These are phyloP conservation scores for Plasmodium yoelii DNA, from an alignment of 169 alveolate genomes.

Conservation along the genomic window DNA sequence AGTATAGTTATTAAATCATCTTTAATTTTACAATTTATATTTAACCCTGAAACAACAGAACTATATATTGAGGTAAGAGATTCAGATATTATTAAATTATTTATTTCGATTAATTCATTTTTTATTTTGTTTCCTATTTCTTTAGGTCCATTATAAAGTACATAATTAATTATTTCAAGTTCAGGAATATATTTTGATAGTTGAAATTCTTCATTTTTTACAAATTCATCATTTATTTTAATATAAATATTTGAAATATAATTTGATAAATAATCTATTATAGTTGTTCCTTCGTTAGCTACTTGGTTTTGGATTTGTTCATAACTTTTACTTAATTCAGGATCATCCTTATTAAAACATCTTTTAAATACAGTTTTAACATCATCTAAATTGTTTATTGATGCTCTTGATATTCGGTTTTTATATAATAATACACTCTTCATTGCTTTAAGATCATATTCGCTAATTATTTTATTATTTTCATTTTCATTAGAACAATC, in stretches of 20 bases:
- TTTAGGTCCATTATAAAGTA: slow-evolving; percentile 3
- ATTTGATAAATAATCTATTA: slow-evolving; percentile 9
- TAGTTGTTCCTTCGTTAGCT: slow-evolving; percentile 1
- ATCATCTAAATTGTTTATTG: slow-evolving; percentile 11
- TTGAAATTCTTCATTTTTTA: slow-evolving; percentile 27
- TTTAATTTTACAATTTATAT: slow-evolving; percentile 54
- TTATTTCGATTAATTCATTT: slow-evolving; percentile 4
- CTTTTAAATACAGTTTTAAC: neutral
- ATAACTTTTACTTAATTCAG: slow-evolving; percentile 25
- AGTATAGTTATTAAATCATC: slow-evolving; percentile 29
- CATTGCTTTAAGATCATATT: slow-evolving; percentile 27
- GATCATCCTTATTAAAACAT: slow-evolving; percentile 20
- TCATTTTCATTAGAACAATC: slow-evolving; percentile 18
- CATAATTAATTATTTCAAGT: slow-evolving; percentile 33
- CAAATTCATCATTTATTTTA: slow-evolving; percentile 36
- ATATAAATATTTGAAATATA: slow-evolving; percentile 4
- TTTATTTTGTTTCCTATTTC: slow-evolving; percentile 6
- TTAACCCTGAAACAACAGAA: neutral
- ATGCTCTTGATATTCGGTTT: slow-evolving; percentile 23
- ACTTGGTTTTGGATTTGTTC: slow-evolving; percentile 18
- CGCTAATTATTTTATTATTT: slow-evolving; percentile 31
- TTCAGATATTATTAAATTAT: slow-evolving; percentile 9
- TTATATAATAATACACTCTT: slow-evolving; percentile 29
- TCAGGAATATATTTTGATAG: slow-evolving; percentile 24
- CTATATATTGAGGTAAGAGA: slow-evolving; percentile 1